Evolutionary conservation across 2,329 filamentous ascomycete species (phyloP).

Genomic region (Fusarium penzigii): DNA sequence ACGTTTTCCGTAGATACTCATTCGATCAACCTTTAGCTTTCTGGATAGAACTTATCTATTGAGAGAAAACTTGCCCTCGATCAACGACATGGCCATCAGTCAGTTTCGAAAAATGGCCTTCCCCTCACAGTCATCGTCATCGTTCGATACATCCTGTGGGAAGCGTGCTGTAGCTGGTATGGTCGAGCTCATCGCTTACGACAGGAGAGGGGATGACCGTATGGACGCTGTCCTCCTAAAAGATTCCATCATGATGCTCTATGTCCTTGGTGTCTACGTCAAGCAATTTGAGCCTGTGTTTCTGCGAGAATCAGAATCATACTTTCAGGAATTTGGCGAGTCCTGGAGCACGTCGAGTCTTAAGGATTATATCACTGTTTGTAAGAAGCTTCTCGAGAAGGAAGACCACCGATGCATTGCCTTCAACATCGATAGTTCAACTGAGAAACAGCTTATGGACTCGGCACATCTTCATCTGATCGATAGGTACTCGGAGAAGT

Average conservation of each 20-base stretch:
- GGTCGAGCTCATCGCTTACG: constrained; percentile 72
- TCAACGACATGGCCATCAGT: constrained; percentile 78
- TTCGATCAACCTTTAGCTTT: constrained; percentile 91
- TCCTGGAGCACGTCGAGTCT: constrained; percentile 64
- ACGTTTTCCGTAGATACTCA: constrained; percentile 56
- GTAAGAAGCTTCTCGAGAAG: constrained; percentile 65
- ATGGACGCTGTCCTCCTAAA: constrained; percentile 69
- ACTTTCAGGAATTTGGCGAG: constrained; percentile 70
- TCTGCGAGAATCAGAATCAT: constrained; percentile 65
- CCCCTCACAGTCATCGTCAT: constrained; percentile 25
- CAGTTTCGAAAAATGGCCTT: constrained; percentile 70
- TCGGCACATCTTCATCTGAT: constrained; percentile 75
- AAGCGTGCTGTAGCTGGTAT: constrained; percentile 52
- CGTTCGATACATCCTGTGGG: constrained; percentile 25
- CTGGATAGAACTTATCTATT: constrained; percentile 88
- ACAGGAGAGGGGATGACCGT: constrained; percentile 59
- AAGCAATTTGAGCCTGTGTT: constrained; percentile 78
- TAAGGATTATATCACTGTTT: constrained; percentile 73
- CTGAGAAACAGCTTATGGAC: constrained; percentile 73
- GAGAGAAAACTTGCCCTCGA: constrained; percentile 66
- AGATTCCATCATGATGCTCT: constrained; percentile 77
- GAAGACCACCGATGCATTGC: constrained; percentile 78
- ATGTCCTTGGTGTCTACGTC: constrained; percentile 80
- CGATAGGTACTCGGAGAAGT: constrained; percentile 62
- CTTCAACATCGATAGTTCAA: constrained; percentile 81